Base-by-base conservation (phyloP, 2,329 filamentous ascomycete species). In the Mycosphaerella arachidis region DNA sequence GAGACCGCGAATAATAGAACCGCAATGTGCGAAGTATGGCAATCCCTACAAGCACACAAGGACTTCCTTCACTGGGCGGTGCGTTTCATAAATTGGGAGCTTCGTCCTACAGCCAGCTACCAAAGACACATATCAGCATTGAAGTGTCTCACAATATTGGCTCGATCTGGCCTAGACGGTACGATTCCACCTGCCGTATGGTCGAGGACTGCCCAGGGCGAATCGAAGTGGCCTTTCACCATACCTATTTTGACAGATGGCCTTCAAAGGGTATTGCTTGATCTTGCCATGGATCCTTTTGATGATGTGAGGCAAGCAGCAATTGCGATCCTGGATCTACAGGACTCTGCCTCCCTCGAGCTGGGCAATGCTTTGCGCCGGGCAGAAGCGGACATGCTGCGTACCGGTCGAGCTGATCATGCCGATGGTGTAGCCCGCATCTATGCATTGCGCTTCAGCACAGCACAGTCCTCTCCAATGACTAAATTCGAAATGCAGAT, bases 371-470 rank as follows among this genome's bases (percentile, higher is more conserved):
- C 58, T 27, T 43, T 66, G 29, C 52, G 51, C 10, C 55, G 74
- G 33, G 78, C 77, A 1, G 82, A 87, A 58, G 73, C 75, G 4
- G 77, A 84, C 35, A 87, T 90, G 59, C 81, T 86, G 24, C 79
- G 78, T 29, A 96, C 91, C 4, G 91, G 91, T 24, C 84, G 94
- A 62, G 93, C 92, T 12, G 92, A 97, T 71, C 91, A 96, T 72
- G 92, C 92, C 1, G 93, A 99, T 75, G 93, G 93, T 9, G 87
- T 94, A 52, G 93, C 92, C 35, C 86, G 91, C 56, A 81, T 88
- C 2, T 89, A 88, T 62, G 86, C 89, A 45, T 77, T 96, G 16
- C 30, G 30, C 50, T 52, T 30, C 7, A 29, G 18, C 43, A 24
- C 20, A 29, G 6, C 20, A 6, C 18, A 10, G 4, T 37, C 35